A percentile compares a stretch with the other conserved stretches of the same genome.
phyloP scores from a whole-genome alignment of 768 basidiomycete species.

The Tylopilus plumbeoviolaceoides region DNA sequence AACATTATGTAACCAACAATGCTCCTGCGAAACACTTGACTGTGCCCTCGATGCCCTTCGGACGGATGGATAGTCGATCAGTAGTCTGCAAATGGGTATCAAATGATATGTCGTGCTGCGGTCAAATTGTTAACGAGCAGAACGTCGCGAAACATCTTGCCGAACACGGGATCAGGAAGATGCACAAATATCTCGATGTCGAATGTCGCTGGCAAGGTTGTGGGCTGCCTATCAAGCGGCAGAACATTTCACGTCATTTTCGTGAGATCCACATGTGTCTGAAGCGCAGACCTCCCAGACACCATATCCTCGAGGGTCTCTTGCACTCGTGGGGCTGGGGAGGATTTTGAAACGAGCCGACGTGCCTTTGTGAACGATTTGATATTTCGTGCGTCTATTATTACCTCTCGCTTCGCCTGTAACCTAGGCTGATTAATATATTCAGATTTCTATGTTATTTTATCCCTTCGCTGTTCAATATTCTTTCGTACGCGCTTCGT shows the following conservation, averaged over 20 bases:
- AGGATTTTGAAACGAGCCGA: not conserved
- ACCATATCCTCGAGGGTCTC: not conserved
- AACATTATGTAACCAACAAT: too few relatives aligned
- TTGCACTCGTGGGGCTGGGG: not conserved
- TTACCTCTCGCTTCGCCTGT: too few relatives aligned
- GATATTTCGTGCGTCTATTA: not conserved
- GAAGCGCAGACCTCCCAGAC: conserved; percentile 3
- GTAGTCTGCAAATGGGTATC: not conserved
- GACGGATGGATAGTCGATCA: not conserved
- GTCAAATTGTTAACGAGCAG: not conserved
- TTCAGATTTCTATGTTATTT: not conserved
- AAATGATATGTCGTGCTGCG: not conserved
- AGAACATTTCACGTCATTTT: conserved; percentile 7
- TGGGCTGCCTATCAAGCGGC: not conserved
- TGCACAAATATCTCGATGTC: not conserved
- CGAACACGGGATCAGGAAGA: conserved; percentile 5
- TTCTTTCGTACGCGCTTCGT: conserved; percentile 8
- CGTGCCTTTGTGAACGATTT: not conserved
- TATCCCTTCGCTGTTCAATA: not conserved
- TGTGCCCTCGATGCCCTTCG: not conserved
- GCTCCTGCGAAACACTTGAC: not conserved
- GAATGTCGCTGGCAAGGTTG: conserved; percentile 14
- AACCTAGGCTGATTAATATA: not conserved
- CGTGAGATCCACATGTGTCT: conserved; percentile 15
- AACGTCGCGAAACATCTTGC: conserved; percentile 9